Conservation (phyloP, 805 yeast species). For the Peterozyma toletana region DNA sequence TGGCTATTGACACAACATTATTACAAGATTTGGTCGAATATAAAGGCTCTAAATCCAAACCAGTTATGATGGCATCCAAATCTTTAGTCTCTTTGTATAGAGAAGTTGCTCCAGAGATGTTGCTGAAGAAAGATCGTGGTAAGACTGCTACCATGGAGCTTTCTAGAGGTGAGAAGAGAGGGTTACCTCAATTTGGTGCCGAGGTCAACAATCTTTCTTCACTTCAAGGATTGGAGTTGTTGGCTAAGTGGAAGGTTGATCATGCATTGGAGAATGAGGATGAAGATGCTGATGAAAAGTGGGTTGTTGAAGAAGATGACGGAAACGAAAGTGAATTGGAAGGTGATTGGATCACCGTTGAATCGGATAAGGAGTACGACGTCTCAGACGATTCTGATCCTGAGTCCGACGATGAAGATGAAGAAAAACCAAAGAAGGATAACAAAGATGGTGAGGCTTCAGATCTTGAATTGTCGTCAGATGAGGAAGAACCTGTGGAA, state of each 20-base stretch:
- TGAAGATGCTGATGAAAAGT: constrained; percentile 56
- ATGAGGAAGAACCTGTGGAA: constrained; percentile 26
- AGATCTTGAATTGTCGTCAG: constrained; percentile 45
- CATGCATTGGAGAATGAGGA: constrained; percentile 51
- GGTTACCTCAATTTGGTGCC: constrained; percentile 63
- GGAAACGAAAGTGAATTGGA: constrained; percentile 56
- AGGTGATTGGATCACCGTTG: constrained; percentile 90
- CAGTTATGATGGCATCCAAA: constrained; percentile 93
- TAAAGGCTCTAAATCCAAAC: constrained; percentile 87
- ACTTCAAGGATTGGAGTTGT: constrained; percentile 85
- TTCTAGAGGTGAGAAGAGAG: constrained; percentile 50
- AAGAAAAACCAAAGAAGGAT: constrained; percentile 21
- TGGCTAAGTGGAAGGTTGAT: constrained; percentile 77
- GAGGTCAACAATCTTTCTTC: constrained; percentile 58
- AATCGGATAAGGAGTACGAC: constrained; percentile 70
- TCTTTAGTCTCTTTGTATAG: constrained; percentile 79
- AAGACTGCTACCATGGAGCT: constrained; percentile 82
- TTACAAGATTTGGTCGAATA: constrained; percentile 87
- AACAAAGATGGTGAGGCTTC: constrained; percentile 29
- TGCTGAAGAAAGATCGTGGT: constrained; percentile 86
- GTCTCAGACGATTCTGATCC: constrained; percentile 46
- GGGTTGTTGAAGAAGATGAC: constrained; percentile 45
- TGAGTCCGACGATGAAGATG: constrained; percentile 28
- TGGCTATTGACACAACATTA: constrained; percentile 83
- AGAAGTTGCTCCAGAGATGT: constrained; percentile 96